Percentiles rank a stretch among this genome's conserved stretches.
These are phyloP conservation scores for Dothideomycetidae sp. DNA, from an alignment of 2,329 filamentous ascomycete genomes.

Conservation along the genomic window DNA sequence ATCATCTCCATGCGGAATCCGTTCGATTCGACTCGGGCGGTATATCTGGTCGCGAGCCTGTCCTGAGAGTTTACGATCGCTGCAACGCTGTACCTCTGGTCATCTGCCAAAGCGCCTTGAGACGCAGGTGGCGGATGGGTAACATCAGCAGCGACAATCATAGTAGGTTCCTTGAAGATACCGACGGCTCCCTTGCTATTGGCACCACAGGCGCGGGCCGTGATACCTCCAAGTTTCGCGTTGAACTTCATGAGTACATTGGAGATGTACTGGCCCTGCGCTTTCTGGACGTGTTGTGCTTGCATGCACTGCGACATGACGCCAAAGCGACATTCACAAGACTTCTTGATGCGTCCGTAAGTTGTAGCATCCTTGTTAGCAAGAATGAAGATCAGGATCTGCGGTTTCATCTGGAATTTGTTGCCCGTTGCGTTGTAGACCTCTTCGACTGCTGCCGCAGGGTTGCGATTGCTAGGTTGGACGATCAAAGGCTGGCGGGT, in stretches of 20 bases:
- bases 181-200: slow-evolving; percentile 21
- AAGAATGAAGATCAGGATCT: slow-evolving; percentile 70
- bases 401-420: slow-evolving; percentile 43
- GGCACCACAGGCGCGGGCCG: slow-evolving; percentile 37
- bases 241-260: slow-evolving; percentile 98
- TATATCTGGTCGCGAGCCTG: slow-evolving; percentile 55
- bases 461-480: slow-evolving; percentile 22
- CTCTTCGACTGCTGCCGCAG: slow-evolving; percentile 19
- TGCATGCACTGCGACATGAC: slow-evolving; percentile 75
- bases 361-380: slow-evolving; percentile 53
- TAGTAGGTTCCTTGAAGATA: slow-evolving; percentile 41
- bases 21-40: slow-evolving; percentile 68
- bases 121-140: slow-evolving; percentile 66
- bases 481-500: slow-evolving; percentile 32
- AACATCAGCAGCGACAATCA: slow-evolving; percentile 84
- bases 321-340: slow-evolving; percentile 71
- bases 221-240: slow-evolving; percentile 79
- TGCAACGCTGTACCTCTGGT: slow-evolving; percentile 49
- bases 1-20: slow-evolving; percentile 72
- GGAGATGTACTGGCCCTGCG: slow-evolving; percentile 69
- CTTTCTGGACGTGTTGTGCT: slow-evolving; percentile 50
- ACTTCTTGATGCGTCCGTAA: slow-evolving; percentile 83
- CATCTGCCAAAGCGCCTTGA: slow-evolving; percentile 30
- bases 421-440: slow-evolving; percentile 43
- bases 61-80: slow-evolving; percentile 77